These are phyloP conservation scores for Sisymbrium irio DNA, from an alignment of 345 rosid genomes.

Conservation along the genomic window DNA sequence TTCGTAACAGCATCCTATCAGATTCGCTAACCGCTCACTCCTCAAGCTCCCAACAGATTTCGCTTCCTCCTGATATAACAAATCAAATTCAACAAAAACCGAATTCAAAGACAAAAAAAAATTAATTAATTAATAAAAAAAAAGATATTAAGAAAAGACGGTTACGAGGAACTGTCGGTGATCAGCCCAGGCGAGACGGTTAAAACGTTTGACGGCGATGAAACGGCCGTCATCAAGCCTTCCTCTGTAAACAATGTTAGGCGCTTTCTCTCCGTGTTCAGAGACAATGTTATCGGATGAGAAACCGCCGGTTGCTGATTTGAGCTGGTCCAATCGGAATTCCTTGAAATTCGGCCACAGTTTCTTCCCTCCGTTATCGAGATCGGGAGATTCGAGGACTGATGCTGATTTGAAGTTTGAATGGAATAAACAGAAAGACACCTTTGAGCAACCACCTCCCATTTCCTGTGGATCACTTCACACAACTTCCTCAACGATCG, in stretches of 20 bases:
- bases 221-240: conserved; percentile 65
- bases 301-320: conserved; percentile 73
- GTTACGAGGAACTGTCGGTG: conserved; percentile 85
- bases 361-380: conserved; percentile 69
- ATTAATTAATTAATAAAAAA: not conserved
- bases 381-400: conserved; percentile 59
- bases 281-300: conserved; percentile 86
- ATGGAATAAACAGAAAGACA: conserved; percentile 35
- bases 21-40: conserved; percentile 78
- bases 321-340: conserved; percentile 70
- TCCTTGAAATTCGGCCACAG: conserved; percentile 74
- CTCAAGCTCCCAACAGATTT: conserved; percentile 83
- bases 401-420: conserved; percentile 36
- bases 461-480: conserved; percentile 12
- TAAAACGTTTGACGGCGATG: conserved; percentile 90
- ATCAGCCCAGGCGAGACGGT: conserved; percentile 91
- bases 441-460: conserved; percentile 41
- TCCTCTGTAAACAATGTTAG: conserved; percentile 87
- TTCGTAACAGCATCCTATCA: conserved; percentile 88
- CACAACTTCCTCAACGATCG: conserved; percentile 6
- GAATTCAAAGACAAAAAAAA: not conserved
- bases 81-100: not conserved
- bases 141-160: not conserved
- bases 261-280: conserved; percentile 97
- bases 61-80: conserved; percentile 72